phyloP scores from a whole-genome alignment of 345 rosid species.

The Anastatica hierochuntica region DNA sequence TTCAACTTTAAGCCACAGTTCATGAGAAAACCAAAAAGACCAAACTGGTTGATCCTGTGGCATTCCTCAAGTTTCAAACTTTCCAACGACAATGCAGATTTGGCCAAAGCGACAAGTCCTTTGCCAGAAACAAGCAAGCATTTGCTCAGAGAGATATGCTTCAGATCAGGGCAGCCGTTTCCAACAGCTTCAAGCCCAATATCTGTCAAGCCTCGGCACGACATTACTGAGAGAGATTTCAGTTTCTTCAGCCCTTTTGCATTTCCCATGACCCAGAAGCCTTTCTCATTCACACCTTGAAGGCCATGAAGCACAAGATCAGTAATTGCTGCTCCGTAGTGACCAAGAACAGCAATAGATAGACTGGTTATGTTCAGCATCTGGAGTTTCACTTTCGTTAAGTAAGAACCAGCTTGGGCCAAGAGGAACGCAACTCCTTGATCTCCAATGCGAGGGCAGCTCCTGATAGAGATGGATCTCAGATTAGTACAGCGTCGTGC shows the following conservation, averaged over 20 bases:
- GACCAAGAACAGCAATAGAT: conserved; percentile 75
- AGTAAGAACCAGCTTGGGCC: conserved; percentile 40
- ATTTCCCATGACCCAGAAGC: conserved; percentile 95
- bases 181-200: conserved; percentile 67
- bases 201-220: conserved; percentile 81
- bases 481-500: conserved; percentile 56
- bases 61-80: conserved; percentile 85
- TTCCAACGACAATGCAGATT: conserved; percentile 56
- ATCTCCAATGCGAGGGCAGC: conserved; percentile 76
- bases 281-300: conserved; percentile 65
- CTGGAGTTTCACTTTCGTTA: conserved; percentile 75
- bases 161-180: conserved; percentile 77
- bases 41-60: conserved; percentile 85
- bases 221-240: conserved; percentile 52
- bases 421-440: conserved; percentile 74
- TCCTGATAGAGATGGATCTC: conserved; percentile 59
- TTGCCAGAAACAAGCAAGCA: conserved; percentile 65
- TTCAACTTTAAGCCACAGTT: conserved; percentile 52
- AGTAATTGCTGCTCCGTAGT: conserved; percentile 62
- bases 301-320: conserved; percentile 66
- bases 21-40: conserved; percentile 56
- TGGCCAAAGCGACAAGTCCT: conserved; percentile 66
- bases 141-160: conserved; percentile 45
- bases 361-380: conserved; percentile 56
- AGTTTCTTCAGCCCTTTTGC: conserved; percentile 77